Percentiles rank a stretch among this genome's conserved stretches.
Evolutionary conservation across 2,329 filamentous ascomycete genomes (phyloP).

Genomic region (Verticillium zaregamsianum): DNA sequence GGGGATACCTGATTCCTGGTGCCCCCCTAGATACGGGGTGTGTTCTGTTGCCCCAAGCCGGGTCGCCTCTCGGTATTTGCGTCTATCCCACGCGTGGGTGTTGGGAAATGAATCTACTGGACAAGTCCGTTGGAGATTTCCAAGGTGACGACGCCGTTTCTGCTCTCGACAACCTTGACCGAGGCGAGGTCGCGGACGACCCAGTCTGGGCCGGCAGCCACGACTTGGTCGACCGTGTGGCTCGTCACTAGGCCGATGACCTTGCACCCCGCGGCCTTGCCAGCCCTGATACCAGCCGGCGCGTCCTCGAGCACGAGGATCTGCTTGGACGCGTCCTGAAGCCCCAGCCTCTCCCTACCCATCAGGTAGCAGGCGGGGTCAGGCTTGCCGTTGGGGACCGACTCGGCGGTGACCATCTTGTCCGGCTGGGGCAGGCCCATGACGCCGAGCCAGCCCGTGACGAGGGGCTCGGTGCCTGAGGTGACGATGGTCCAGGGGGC

Average conservation of each 20-base stretch:
- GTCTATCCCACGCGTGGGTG: neutral
- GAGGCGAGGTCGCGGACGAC: constrained; percentile 76
- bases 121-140: constrained; percentile 61
- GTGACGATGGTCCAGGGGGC: constrained; percentile 85
- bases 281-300: constrained; percentile 77
- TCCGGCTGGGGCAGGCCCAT: constrained; percentile 61
- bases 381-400: constrained; percentile 71
- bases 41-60: too few relatives aligned
- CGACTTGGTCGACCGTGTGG: constrained; percentile 69
- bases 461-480: constrained; percentile 64
- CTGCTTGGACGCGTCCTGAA: constrained; percentile 40
- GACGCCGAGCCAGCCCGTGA: constrained; percentile 68
- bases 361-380: constrained; percentile 71
- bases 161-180: constrained; percentile 57
- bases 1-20: too few relatives aligned
- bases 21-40: too few relatives aligned
- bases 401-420: constrained; percentile 70
- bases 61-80: too few relatives aligned
- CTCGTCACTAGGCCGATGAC: constrained; percentile 84
- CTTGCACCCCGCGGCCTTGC: constrained; percentile 80
- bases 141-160: constrained; percentile 58
- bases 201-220: constrained; percentile 79
- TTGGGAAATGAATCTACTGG: neutral
- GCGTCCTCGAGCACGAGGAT: constrained; percentile 85
- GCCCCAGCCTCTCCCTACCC: constrained; percentile 57